phyloP scores from a whole-genome alignment of 306 rosid genomes.

The Acacia melanoxylon region DNA sequence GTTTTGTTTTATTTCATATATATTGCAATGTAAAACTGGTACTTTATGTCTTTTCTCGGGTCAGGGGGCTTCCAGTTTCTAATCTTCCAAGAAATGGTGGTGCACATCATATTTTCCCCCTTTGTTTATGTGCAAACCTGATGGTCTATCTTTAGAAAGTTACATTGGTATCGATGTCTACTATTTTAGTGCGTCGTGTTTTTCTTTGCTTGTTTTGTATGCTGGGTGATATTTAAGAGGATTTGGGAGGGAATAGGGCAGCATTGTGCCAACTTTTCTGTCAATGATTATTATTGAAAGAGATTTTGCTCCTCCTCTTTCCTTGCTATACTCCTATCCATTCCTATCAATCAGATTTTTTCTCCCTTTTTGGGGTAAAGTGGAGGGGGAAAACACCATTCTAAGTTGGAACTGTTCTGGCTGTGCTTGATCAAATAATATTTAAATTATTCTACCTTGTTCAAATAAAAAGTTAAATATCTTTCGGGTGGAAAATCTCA shows the following conservation, averaged over 20 bases:
- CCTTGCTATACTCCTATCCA: no score
- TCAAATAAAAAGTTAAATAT: background rate
- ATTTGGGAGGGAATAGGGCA: background rate
- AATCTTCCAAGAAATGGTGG: background rate
- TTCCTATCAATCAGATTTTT: no score
- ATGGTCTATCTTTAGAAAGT: background rate
- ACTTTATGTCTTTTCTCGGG: background rate
- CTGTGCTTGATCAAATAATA: background rate
- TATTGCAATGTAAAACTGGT: background rate
- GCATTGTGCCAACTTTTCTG: no score
- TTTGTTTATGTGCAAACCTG: background rate
- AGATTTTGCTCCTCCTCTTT: no score
- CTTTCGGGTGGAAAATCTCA: background rate
- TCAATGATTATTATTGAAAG: no score
- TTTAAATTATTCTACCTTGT: background rate
- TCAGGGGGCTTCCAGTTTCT: slow-evolving; percentile 2
- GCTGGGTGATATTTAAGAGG: background rate
- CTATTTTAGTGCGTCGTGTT: background rate
- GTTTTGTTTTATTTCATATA: background rate
- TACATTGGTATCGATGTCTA: background rate
- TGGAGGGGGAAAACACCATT: background rate
- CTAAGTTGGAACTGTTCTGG: background rate
- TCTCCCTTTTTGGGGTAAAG: background rate
- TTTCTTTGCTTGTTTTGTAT: background rate
- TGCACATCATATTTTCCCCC: background rate